Conservation (phyloP, 257 asterid species). For the Parsonsia alboflavescens region DNA sequence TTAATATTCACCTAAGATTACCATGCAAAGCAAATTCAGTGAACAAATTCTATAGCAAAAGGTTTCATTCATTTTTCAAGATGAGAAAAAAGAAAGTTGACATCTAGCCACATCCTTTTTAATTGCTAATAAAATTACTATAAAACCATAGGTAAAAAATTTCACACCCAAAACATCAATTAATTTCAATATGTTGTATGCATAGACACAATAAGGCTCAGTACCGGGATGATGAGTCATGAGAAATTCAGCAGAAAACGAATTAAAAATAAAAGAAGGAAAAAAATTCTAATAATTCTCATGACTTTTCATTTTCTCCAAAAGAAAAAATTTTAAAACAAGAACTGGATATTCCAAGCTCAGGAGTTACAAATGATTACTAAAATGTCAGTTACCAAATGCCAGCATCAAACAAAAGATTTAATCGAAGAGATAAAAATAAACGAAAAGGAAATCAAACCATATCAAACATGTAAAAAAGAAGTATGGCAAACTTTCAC, state of each 20-base stretch:
- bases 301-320: not conserved
- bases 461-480: not conserved
- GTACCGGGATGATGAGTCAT: not conserved
- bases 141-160: too few relatives aligned
- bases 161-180: too few relatives aligned
- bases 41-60: not conserved
- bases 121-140: not conserved
- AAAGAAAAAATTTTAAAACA: not conserved
- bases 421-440: not conserved
- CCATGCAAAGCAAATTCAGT: not conserved
- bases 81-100: not conserved
- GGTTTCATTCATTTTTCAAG: not conserved
- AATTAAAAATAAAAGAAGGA: not conserved
- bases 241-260: not conserved
- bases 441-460: not conserved
- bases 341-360: not conserved
- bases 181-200: not conserved
- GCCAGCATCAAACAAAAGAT: not conserved
- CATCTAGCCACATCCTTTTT: not conserved
- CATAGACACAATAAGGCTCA: not conserved
- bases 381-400: not conserved
- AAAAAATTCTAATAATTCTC: not conserved
- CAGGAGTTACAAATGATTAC: not conserved
- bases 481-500: not conserved
- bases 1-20: not conserved